Evolutionary conservation across 257 asterid species (phyloP), one percentile per base, ranked within the genome.

Genomic region (Dorcoceras hygrometricum): DNA sequence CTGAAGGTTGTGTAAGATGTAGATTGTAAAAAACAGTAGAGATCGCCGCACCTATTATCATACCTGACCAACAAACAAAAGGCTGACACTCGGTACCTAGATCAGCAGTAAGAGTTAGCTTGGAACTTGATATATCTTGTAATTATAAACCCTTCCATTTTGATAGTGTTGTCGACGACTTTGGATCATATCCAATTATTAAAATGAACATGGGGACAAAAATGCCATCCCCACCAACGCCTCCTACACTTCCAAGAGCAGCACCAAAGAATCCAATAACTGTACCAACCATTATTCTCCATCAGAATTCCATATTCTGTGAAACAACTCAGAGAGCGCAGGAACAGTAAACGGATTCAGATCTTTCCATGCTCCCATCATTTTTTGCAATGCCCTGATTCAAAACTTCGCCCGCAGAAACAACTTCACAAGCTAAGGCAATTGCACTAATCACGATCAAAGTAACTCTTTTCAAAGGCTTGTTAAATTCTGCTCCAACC

Each of bases 231-330:
- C 87, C 90, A 23, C 90, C 90, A 14, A 78, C 87, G 23, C 90
- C 90, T 25, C 87, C 90, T 25, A 84, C 80, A 29, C 90, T 84
- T 31, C 86, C 90, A 66, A 84, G 79, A 69, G 87, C 90, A 73
- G 87, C 90, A 73, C 87, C 90, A 59, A 84, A 69, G 83, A 84
- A 84, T 76, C 86, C 90, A 76, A 84, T 72, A 68, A 82, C 75
- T 29, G 84, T 63, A 16, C 86, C 87, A 50, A 74, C 27, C 54
- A 76, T 76, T 57, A 80, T 69, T 63, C 80, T 80, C 90, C 90
- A 85, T 4, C 87, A 84, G 65, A 82, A 85, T 73, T 78, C 79
- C 75, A 82, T 67, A 8, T 80, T 80, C 90, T 85, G 76, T 57
- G 68, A 72, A 63, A 4, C 71, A 55, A 32, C 19, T 25, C 50